Percentiles rank a stretch among this genome's conserved stretches.
Evolutionary conservation across 352 stramenopile genomes (phyloP).

Genomic region (Phytophthora gonapodyides): DNA sequence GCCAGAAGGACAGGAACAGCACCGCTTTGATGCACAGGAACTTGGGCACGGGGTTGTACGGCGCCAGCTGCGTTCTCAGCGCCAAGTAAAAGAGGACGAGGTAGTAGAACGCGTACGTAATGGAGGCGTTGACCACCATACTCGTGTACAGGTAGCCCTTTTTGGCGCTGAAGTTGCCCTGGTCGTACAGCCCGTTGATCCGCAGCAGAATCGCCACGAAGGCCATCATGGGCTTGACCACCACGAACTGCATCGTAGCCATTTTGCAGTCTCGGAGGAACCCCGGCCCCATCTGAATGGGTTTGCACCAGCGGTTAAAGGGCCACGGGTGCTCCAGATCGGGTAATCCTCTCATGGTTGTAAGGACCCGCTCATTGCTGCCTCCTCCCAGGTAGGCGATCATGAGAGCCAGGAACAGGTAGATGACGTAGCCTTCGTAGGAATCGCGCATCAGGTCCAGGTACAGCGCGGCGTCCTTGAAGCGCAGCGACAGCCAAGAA

Average conservation of each 20-base stretch:
- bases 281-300: constrained; percentile 78
- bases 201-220: constrained; percentile 88
- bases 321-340: constrained; percentile 80
- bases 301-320: constrained; percentile 62
- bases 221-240: constrained; percentile 93
- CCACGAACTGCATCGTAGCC: constrained; percentile 96
- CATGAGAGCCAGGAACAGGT: constrained; percentile 97
- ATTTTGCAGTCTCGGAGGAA: constrained; percentile 96
- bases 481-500: constrained; percentile 97
- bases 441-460: constrained; percentile 96
- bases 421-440: constrained; percentile 99
- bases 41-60: constrained; percentile 96
- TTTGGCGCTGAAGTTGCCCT: constrained; percentile 85
- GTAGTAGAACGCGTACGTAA: constrained; percentile 98
- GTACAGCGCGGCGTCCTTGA: constrained; percentile 92
- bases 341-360: constrained; percentile 58
- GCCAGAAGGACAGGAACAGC: constrained; percentile 99
- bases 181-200: constrained; percentile 78
- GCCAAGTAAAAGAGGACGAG: constrained; percentile 98
- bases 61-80: constrained; percentile 87
- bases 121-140: constrained; percentile 95
- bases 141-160: constrained; percentile 93
- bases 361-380: constrained; percentile 82
- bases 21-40: constrained; percentile 99
- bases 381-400: constrained; percentile 95